Evolutionary conservation across 2,329 filamentous ascomycete species (phyloP), one percentile per base, ranked within the genome.

Genomic region (Ramichloridium luteum): DNA sequence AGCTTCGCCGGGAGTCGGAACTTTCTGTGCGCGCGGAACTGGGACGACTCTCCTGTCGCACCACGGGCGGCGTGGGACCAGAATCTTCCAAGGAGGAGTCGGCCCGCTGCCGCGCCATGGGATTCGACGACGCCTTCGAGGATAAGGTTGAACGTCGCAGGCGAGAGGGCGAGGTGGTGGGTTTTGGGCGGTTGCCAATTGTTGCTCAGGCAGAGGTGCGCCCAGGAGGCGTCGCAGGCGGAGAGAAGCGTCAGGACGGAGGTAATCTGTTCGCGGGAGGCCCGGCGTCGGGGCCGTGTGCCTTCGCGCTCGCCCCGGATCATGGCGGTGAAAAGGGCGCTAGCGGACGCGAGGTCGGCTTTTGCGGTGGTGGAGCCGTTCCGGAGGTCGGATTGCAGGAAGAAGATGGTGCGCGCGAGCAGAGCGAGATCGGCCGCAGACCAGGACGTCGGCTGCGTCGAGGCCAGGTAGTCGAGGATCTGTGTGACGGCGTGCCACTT

Each of bases 71-170:
- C 23, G 12, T 36, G 35, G 15, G 48, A 67, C 61, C 68, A 74
- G 34, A 56, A 51, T 20, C 49, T 51, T 6, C 63, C 48, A 34
- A 68, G 66, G 18, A 74, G 41, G 3, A 45, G 51, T 35, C 56
- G 62, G 36, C 67, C 74, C 18, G 56, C 56, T 6, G 40, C 34
- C 35, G 61, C 65, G 32, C 65, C 67, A 28, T 64, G 60, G 0
- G 56, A 55, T 16, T 65, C 59, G 3, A 70, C 62, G 6, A 74
- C 56, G n/a, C 66, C 69, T 26, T 62, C 56, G 5, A 80, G 63
- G 5, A 74, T 38, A 12, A 48, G 44, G 38, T 72, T 66, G 57
- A 74, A 73, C 4, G 64, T 51, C 3, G 49, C 46, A 0, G 57
- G 44, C 9, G 22, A 27, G 6, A 50, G 28, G 10, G 14, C 23